A percentile compares a stretch with the other conserved stretches of the same genome.
Evolutionary conservation across 2,329 filamentous ascomycete species (phyloP).

Genomic region (Paecilomyces fulvus): DNA sequence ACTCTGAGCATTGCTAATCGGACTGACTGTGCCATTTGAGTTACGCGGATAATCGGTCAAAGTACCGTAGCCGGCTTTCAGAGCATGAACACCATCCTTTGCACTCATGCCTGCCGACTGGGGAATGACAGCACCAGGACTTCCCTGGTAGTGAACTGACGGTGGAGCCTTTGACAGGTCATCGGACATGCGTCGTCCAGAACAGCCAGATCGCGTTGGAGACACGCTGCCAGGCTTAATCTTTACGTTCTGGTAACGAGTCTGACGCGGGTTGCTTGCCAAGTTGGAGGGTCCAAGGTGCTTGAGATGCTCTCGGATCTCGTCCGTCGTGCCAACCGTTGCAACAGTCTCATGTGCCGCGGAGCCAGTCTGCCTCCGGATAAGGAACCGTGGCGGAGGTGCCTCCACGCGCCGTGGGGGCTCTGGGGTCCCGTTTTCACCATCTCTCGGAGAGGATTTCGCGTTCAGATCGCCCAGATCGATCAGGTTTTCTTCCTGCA

Average conservation of each 20-base stretch:
- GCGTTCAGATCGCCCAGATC: constrained; percentile 40
- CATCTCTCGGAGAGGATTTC: constrained; percentile 14
- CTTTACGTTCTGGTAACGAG: constrained; percentile 55
- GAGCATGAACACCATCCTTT: constrained; percentile 57
- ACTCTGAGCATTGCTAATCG: constrained; percentile 12
- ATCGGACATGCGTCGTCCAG: constrained; percentile 36
- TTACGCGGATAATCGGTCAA: constrained; percentile 19
- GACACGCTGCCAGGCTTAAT: constrained; percentile 50
- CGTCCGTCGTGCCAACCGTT: constrained; percentile 45
- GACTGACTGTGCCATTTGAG: constrained; percentile 18
- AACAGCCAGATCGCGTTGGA: constrained; percentile 26
- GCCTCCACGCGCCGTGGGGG: constrained; percentile 23
- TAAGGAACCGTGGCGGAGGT: constrained; percentile 29
- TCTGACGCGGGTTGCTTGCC: constrained; percentile 51
- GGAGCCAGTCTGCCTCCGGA: constrained; percentile 27
- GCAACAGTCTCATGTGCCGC: constrained; percentile 28
- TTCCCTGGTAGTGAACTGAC: constrained; percentile 38
- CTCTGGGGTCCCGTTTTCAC: constrained; percentile 9
- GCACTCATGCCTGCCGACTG: constrained; percentile 48
- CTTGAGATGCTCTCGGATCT: constrained; percentile 52
- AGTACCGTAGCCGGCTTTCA: constrained; percentile 49
- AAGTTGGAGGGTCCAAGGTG: constrained; percentile 58
- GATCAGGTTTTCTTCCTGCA: constrained; percentile 28
- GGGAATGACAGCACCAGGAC: constrained; percentile 47
- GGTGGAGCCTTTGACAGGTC: constrained; percentile 18